Evolutionary conservation across 2,329 filamentous ascomycete genomes (phyloP).

Genomic region (Fusarium armeniacum): DNA sequence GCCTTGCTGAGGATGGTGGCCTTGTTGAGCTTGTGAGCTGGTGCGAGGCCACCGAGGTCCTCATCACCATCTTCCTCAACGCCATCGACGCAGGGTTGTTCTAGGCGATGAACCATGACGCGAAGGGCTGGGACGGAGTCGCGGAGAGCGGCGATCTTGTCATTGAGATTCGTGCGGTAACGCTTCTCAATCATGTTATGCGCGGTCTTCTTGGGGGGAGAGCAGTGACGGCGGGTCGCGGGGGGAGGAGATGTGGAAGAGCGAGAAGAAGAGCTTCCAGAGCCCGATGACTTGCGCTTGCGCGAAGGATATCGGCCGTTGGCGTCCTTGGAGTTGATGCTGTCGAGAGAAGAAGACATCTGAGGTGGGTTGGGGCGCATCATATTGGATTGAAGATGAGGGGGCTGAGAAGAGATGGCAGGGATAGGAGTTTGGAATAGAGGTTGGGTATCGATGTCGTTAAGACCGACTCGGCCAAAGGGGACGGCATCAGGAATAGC

Average conservation of each 20-base stretch:
- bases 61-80: conserved; percentile 74
- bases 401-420: conserved; percentile 48
- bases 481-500: conserved; percentile 48
- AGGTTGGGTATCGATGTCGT: conserved; percentile 50
- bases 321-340: conserved; percentile 41
- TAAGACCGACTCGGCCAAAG: conserved; percentile 48
- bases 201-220: conserved; percentile 81
- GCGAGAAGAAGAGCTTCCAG: conserved; percentile 49
- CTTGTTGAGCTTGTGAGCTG: conserved; percentile 93
- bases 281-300: conserved; percentile 54
- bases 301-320: conserved; percentile 48
- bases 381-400: conserved; percentile 42
- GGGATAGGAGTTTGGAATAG: conserved; percentile 50
- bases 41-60: conserved; percentile 77
- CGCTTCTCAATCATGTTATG: conserved; percentile 98
- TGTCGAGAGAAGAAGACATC: conserved; percentile 35
- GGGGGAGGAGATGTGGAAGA: conserved; percentile 59
- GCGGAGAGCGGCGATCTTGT: conserved; percentile 90
- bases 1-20: conserved; percentile 74
- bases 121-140: conserved; percentile 91
- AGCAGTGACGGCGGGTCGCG: conserved; percentile 49
- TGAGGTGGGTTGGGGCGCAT: conserved; percentile 44
- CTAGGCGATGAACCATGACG: conserved; percentile 73
- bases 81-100: conserved; percentile 73
- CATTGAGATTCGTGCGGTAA: conserved; percentile 93